Percentiles rank a stretch among this genome's conserved stretches.
Evolutionary conservation across 352 stramenopile species (phyloP).

Genomic region (Pythium monospermum): DNA sequence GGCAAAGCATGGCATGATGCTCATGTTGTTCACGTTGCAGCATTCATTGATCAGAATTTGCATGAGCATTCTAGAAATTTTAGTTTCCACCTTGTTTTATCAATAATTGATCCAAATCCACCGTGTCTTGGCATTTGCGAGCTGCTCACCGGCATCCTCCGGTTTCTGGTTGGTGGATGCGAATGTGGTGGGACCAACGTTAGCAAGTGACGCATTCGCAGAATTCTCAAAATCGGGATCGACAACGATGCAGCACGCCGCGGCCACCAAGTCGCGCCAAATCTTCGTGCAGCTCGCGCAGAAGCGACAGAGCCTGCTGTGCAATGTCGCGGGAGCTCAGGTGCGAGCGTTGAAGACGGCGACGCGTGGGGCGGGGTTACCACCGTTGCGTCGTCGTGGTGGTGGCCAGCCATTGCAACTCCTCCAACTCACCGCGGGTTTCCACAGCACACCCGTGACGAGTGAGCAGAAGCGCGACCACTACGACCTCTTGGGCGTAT

Average conservation of each 20-base stretch:
- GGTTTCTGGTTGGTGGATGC: constrained; percentile 8
- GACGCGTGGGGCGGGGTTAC: not conserved
- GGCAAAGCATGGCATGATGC: no score
- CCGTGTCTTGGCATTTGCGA: constrained; percentile 2
- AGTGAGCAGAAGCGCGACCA: constrained; percentile 90
- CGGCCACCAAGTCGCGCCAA: constrained; percentile 8
- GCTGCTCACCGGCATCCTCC: not conserved
- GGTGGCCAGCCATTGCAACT: not conserved
- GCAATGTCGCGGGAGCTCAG: constrained; percentile 12
- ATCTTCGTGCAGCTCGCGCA: constrained; percentile 16
- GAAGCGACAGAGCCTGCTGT: constrained; percentile 14
- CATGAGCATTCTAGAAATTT: constrained; percentile 3
- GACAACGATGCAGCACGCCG: constrained; percentile 15
- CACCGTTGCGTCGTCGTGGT: not conserved
- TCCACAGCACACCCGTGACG: constrained; percentile 64
- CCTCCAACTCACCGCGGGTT: constrained; percentile 22
- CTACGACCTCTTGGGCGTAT: constrained; percentile 95
- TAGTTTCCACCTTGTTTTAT: constrained; percentile 21
- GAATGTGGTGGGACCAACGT: constrained; percentile 12
- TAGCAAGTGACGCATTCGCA: constrained; percentile 18
- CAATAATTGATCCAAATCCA: not conserved
- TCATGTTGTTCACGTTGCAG: no score
- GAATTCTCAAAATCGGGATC: constrained; percentile 17
- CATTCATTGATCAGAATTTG: not conserved
- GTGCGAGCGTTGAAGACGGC: constrained; percentile 19